A percentile compares a stretch with the other conserved stretches of the same genome.
Conservation (phyloP, 192 early-diverging fungal species). For the Ambispora gerdemannii region DNA sequence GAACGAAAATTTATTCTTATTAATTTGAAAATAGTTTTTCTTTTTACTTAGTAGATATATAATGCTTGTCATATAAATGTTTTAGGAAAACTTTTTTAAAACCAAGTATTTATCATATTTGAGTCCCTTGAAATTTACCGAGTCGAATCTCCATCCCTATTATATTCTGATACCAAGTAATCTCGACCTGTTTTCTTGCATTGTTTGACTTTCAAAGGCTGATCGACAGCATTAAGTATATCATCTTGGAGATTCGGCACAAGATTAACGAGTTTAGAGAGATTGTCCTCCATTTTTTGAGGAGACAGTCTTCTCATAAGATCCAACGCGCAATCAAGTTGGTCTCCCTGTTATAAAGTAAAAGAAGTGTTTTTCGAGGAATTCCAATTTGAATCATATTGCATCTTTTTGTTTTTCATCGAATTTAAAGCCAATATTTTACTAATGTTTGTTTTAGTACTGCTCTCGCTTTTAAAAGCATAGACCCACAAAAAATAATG, state of each 20-base stretch:
- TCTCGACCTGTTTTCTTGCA: conserved; percentile 72
- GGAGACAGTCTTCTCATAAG: conserved; percentile 96
- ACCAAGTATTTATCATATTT: too few species aligned
- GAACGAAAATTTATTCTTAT: not conserved
- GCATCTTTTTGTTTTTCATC: not conserved
- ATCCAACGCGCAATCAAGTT: conserved; percentile 91
- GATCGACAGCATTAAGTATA: conserved; percentile 86
- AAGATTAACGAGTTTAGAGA: conserved; percentile 76
- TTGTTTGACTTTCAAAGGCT: conserved; percentile 76
- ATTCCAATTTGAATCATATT: not conserved
- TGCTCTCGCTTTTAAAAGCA: too few species aligned
- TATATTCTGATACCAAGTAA: conserved; percentile 93
- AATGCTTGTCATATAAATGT: too few species aligned
- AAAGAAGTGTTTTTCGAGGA: not conserved
- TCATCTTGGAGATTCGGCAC: conserved; percentile 88
- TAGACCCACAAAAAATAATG: not conserved
- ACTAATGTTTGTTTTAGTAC: too few species aligned
- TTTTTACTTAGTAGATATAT: too few species aligned
- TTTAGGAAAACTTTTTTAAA: too few species aligned
- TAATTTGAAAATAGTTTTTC: not conserved
- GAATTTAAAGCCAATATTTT: too few species aligned
- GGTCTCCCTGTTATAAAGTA: conserved; percentile 30
- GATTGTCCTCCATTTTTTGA: conserved; percentile 83
- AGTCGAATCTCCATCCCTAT: conserved; percentile 93
- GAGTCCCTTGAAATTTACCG: too few species aligned